Conservation (phyloP, 2,329 filamentous ascomycete genomes). For the Pseudogymnoascus sp. region DNA sequence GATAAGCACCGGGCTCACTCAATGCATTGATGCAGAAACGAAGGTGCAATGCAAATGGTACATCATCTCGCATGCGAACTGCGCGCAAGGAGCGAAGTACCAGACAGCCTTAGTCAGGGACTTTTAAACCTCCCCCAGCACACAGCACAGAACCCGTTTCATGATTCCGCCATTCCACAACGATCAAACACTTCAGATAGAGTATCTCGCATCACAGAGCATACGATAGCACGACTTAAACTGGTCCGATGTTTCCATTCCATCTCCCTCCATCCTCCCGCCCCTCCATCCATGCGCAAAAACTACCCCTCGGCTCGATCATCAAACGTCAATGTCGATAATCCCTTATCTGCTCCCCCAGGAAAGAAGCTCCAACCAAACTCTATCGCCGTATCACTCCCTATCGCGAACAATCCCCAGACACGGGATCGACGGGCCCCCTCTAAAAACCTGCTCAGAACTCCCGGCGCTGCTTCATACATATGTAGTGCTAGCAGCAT, state of each 20-base stretch:
- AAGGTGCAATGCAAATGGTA: no score
- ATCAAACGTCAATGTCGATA: not conserved
- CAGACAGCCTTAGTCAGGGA: not conserved
- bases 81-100: not conserved
- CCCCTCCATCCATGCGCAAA: not conserved
- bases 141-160: not conserved
- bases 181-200: conserved; percentile 9
- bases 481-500: not conserved
- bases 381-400: not conserved
- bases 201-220: not conserved
- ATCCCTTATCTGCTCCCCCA: not conserved
- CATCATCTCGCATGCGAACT: no score
- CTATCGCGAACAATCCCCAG: not conserved
- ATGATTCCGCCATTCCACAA: not conserved
- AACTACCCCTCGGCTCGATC: not conserved
- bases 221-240: not conserved
- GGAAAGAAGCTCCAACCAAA: not conserved
- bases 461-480: not conserved
- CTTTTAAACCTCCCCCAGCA: not conserved
- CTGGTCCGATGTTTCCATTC: not conserved
- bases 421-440: not conserved
- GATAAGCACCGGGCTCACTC: not conserved
- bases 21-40: not conserved
- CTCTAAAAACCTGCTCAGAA: not conserved
- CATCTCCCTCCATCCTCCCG: not conserved